Evolutionary conservation across 129 eudicot species (phyloP).

Genomic region (Chrysanthemum makinoi): DNA sequence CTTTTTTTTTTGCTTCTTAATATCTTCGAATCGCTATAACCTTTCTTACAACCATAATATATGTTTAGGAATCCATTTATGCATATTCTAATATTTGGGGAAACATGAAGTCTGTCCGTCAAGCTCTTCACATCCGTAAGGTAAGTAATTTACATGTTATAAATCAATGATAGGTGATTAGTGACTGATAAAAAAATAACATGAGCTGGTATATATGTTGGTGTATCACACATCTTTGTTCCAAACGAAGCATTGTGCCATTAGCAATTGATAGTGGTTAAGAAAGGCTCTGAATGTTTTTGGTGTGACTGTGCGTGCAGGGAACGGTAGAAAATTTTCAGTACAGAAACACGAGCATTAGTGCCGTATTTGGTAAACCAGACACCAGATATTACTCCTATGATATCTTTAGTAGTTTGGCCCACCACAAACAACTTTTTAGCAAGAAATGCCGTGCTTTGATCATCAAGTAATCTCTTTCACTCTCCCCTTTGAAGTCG

Average conservation of each 20-base stretch:
- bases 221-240: neutral
- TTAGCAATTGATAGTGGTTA: neutral
- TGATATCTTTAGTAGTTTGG: constrained; percentile 31
- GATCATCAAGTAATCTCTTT: constrained; percentile 32
- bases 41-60: neutral
- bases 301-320: constrained; percentile 20
- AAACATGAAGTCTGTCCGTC: constrained; percentile 31
- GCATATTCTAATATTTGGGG: constrained; percentile 34
- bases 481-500: neutral
- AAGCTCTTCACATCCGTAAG: constrained; percentile 53
- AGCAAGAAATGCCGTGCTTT: constrained; percentile 27
- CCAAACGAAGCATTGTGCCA: neutral
- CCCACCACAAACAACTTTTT: constrained; percentile 21
- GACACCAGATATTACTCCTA: constrained; percentile 27
- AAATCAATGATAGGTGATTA: neutral
- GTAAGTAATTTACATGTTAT: constrained; percentile 23
- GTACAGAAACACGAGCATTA: constrained; percentile 17
- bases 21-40: constrained; percentile 1
- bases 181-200: neutral
- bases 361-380: constrained; percentile 14
- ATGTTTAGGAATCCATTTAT: constrained; percentile 32
- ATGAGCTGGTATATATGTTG: neutral
- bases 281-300: neutral
- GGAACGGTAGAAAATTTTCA: constrained; percentile 23
- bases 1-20: neutral